Base-by-base conservation (phyloP, 768 basidiomycete genomes). In the Leccinum sublutescens region DNA sequence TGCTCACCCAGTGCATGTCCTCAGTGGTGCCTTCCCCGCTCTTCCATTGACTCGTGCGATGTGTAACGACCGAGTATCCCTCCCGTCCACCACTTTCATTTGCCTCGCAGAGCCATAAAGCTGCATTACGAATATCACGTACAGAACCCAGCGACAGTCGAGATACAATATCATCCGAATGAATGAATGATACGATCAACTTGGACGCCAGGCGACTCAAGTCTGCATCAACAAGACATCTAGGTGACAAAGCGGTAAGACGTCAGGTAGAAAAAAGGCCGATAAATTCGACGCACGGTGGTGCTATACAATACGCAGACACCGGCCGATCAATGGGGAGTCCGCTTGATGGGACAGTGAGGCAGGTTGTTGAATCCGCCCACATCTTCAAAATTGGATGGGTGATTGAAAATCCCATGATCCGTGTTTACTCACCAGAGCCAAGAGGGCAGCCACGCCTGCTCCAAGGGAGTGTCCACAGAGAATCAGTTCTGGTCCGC, bases 401-500 rank as follows among this genome's bases (percentile, higher is more conserved):
- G 25, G 31, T 45, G 14, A 17, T 10, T 34, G 17, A 1, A n/a
- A 23, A 58, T 47, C 33, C 7, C 12, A 31, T 36, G 6, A 51
- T 54, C 25, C 5, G 45, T 17, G 8, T 50, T 36, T 33, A 72
- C 84, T 69, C 64, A 88, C 89, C 75, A 93, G 74, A 48, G 86
- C 90, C 45, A 93, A 77, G 27, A 93, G 76, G 3, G 83, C 82
- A 38, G 88, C 90, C 3, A 93, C 89, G 2, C 90, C 92, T 23
- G 91, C 90, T 17, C 92, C 92, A 3, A 93, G 81, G 71, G 88
- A 90, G 68, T 94, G 92, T 29, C 92, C 92, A 64, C 87, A 89
- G 43, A 94, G 74, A 12, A 92, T 82, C 25, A 94, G 76, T 58
- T 89, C 86, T 88, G 63, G 8, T 48, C 38, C 55, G 43, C 12